Evolutionary conservation across 2,329 filamentous ascomycete genomes (phyloP).

Genomic region (Nothomitra cinnamomea): DNA sequence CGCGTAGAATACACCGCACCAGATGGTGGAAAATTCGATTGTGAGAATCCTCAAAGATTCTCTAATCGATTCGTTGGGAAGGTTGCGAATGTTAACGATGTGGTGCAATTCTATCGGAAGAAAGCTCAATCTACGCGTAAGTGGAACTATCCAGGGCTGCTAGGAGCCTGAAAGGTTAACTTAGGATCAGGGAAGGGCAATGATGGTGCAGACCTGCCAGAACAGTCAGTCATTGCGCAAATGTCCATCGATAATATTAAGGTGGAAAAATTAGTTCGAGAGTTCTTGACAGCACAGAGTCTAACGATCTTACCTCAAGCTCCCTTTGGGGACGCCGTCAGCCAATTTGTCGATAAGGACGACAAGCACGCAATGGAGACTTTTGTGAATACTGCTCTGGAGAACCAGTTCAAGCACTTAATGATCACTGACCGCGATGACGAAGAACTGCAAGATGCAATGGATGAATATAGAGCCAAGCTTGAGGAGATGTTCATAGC

Average conservation of each 20-base stretch:
- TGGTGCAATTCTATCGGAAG: constrained; percentile 83
- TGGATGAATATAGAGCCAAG: constrained; percentile 53
- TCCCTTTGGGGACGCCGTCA: constrained; percentile 81
- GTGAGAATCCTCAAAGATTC: constrained; percentile 90
- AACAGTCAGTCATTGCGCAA: constrained; percentile 42
- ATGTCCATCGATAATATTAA: constrained; percentile 60
- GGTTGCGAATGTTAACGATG: constrained; percentile 87
- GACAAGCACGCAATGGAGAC: constrained; percentile 72
- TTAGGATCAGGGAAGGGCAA: constrained; percentile 24
- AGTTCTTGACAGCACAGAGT: constrained; percentile 74
- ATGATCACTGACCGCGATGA: constrained; percentile 48
- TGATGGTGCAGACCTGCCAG: constrained; percentile 39
- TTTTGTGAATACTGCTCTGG: constrained; percentile 28
- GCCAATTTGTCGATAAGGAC: constrained; percentile 85
- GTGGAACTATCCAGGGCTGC: constrained; percentile 14
- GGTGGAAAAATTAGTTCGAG: constrained; percentile 73
- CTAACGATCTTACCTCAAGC: constrained; percentile 87
- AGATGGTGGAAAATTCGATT: constrained; percentile 71
- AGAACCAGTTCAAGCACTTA: constrained; percentile 26
- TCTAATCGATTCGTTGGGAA: constrained; percentile 81
- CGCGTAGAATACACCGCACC: constrained; percentile 81
- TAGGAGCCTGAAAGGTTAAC: constrained; percentile 10
- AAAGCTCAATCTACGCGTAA: constrained; percentile 40
- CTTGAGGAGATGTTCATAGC: constrained; percentile 55
- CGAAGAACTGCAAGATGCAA: constrained; percentile 52